Base-by-base conservation (phyloP, 106 monocot genomes). In the Dendrobium catenatum region DNA sequence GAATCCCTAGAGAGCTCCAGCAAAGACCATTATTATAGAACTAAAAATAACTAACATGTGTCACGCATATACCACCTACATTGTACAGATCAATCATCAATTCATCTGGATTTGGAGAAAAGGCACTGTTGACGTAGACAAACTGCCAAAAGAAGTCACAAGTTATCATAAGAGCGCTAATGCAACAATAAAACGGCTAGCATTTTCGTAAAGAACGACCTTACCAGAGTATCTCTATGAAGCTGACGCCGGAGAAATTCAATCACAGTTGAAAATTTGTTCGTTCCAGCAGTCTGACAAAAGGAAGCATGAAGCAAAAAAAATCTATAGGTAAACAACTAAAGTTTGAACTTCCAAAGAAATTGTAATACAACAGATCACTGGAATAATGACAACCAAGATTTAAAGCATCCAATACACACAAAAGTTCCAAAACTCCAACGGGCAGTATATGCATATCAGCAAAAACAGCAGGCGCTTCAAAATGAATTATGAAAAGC, bases 81-180 rank as follows among this genome's bases (percentile, higher is more conserved):
- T 95, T 91, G 88, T 91, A 95, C 19, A 98, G 83, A 85, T 98
- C 98, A 79, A 93, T 87, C 55, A 98, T 89, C 66, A 91, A 80
- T 73, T 98, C 94, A 82, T 98, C 98, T 79, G 98, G 98, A 82
- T 95, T 98, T 54, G 98, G 98, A 43, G 98, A 95, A 77, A 98
- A 98, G 59, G 98, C 91, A 87, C 98, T 98, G 72, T 98, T 98
- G 67, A 98, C 80, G 77, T 95, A 98, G 9, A 98, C 91, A 87
- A 98, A 98, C 98, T 98, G 84, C 56, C 74, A 48, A 47, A 55
- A 75, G 56, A 74, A 18, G 42, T 13, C 77, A 24, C 72, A 68
- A 8, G 51, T 77, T 54, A 79, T 48, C 40, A 26, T 82, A 19
- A 27, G 20, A 55, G 37, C 46, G 74, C 43, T 72, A 42, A 41